Evolutionary conservation across 768 basidiomycete species (phyloP), one percentile per base, ranked within the genome.

Genomic region (Naganishia vishniacii): DNA sequence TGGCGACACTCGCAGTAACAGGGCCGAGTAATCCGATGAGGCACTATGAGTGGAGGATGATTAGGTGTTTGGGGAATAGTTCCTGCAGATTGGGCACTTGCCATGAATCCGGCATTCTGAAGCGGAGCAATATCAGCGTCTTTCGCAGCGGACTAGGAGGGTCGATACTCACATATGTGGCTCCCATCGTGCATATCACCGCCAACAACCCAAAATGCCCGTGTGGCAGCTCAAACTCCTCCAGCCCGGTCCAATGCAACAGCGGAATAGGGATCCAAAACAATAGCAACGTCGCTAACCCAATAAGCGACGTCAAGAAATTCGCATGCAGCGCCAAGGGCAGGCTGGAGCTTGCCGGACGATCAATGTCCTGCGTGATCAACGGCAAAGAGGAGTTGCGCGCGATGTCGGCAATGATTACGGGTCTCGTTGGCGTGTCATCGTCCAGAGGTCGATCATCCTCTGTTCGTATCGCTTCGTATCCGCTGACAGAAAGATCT

Each of bases 321-420:
- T 93, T 94, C 31, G 93, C 82, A 77, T 92, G 83, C 18, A 95
- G 80, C 23, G 89, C 91, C 67, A 92, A 88, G 4, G 91, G 89
- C 0, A 87, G 85, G 37, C 51, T 49, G 18, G 41, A 23, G 12
- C 37, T 37, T 18, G 3, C 23, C 26, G 16, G 32, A 16, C 11
- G 7, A 4, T 25, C 53, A 9, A 26, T 2, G 18, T 56, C 44
- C 18, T 18, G 25, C 42, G 16, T 42, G 42, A 46, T 20, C 28
- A 56, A 23, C 20, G 65, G 49, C 28, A 41, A 60, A 20, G 48
- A 34, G 6, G 41, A 37, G 1, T 37, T 47, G 28, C 26, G 26
- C 3, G 42, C 8, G 23, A 40, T 31, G 20, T 29, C 45, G 42
- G 18, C 32, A 1, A 23, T 26, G 7, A 51, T 6, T 28, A 25